Conservation (phyloP, 1,284 basidiomycete species). For the Trametes sp. region DNA sequence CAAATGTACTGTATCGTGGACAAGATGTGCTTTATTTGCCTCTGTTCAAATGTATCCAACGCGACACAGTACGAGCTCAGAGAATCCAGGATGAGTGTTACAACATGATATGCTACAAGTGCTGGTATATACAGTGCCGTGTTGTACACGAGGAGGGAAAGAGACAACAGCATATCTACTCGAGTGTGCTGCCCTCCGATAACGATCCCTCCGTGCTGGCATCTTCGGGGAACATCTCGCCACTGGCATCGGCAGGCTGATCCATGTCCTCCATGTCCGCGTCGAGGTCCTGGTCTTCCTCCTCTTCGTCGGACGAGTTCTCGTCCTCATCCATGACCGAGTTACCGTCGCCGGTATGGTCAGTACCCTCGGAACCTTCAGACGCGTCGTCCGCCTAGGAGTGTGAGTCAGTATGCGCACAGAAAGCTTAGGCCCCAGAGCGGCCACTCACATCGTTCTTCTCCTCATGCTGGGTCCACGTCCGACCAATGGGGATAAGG, state of each 20-base stretch:
- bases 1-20: background rate
- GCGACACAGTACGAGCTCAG: too few species aligned
- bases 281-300: slow-evolving; percentile 64
- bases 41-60: background rate
- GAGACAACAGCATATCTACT: background rate
- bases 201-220: slow-evolving; percentile 21
- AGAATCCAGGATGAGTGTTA: too few species aligned
- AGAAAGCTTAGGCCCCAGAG: background rate
- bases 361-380: slow-evolving; percentile 53
- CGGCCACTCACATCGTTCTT: slow-evolving; percentile 75
- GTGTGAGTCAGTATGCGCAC: background rate
- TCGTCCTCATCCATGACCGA: slow-evolving; percentile 47
- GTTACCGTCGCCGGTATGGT: slow-evolving; percentile 45
- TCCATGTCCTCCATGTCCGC: slow-evolving; percentile 79
- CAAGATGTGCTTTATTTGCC: background rate
- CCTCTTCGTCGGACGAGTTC: slow-evolving; percentile 44
- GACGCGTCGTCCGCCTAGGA: slow-evolving; percentile 55
- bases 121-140: background rate
- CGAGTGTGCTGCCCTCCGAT: slow-evolving; percentile 18
- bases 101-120: background rate
- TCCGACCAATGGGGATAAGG: slow-evolving; percentile 75
- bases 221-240: slow-evolving; percentile 46
- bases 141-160: background rate
- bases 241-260: slow-evolving; percentile 53
- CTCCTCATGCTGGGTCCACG: slow-evolving; percentile 78